Base-by-base conservation (phyloP, 345 rosid species). In the Melaleuca alternifolia region DNA sequence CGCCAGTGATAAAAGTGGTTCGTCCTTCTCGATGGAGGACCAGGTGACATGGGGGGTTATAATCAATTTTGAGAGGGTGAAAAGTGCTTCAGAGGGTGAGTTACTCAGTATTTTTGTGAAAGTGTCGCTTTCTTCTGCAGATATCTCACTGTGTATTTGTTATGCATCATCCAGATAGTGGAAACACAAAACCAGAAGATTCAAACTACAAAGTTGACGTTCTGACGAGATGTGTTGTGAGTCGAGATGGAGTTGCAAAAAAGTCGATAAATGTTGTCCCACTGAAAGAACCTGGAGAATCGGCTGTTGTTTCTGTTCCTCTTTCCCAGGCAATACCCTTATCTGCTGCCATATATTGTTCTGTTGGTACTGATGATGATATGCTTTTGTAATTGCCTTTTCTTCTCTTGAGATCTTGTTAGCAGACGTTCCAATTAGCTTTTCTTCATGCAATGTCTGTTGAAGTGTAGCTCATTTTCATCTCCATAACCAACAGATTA, bases 21-120 rank as follows among this genome's bases (percentile, higher is more conserved):
- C 92, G 50, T 91, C 97, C 85, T 94, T 95, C 92, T 93, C 93
- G 59, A 87, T 92, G 54, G 96, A 93, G 91, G 98, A 96, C 59
- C 89, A 87, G 54, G 92, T 92, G 50, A 89, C 99, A 4, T 97
- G 99, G 99, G 99, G 98, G 86, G 93, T 96, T 57, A 85, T 97
- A 84, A 88, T 95, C 91, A 93, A 94, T 88, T 97, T 97, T 85
- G 91, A 91, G 86, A 92, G 92, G 90, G 93, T 93, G 85, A 96
- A 93, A 91, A 89, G 87, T 87, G 65, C 88, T 89, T 88, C 93
- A 89, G 95, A 93, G 90, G 99, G 98, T 95, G 87, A 89, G 93
- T 65, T 81, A 88, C 57, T 85, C 50, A 59, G 51, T 51, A 21
- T 79, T 59, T 41, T 24, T 79, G 90, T 87, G 41, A 6, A 56